These are phyloP conservation scores for Nakazawaea ambrosiae DNA, from an alignment of 805 yeast genomes.

Conservation along the genomic window DNA sequence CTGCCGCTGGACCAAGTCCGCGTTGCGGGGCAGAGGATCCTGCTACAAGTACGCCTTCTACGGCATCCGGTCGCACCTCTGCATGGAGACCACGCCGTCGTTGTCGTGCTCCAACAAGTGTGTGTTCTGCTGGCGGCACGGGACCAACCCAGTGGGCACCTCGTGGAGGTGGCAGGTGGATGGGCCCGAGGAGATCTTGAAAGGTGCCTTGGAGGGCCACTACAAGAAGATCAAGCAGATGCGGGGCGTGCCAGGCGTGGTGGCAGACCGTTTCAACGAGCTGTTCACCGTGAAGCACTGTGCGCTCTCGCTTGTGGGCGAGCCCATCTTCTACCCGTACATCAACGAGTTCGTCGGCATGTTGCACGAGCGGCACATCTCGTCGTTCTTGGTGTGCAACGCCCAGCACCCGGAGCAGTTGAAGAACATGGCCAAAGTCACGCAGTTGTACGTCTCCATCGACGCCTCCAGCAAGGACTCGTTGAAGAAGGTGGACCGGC, in stretches of 20 bases:
- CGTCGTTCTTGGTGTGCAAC: slow-evolving; percentile 86
- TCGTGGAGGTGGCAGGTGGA: slow-evolving; percentile 97
- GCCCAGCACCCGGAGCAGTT: slow-evolving; percentile 93
- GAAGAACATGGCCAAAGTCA: slow-evolving; percentile 62
- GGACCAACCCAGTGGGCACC: slow-evolving; percentile 94
- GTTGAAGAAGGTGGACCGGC: slow-evolving; percentile 79
- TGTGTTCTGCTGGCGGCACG: slow-evolving; percentile 97
- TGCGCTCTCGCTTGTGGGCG: slow-evolving; percentile 90
- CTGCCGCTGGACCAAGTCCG: slow-evolving; percentile 95
- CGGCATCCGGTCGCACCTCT: slow-evolving; percentile 83
- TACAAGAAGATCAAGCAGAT: slow-evolving; percentile 88
- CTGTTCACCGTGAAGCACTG: slow-evolving; percentile 88
- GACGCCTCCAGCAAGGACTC: slow-evolving; percentile 87
- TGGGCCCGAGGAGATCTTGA: slow-evolving; percentile 73
- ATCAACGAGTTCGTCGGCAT: slow-evolving; percentile 77
- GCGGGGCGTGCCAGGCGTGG: slow-evolving; percentile 94
- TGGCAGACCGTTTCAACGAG: slow-evolving; percentile 82
- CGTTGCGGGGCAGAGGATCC: slow-evolving; percentile 88
- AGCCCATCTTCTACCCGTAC: slow-evolving; percentile 89
- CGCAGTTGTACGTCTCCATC: slow-evolving; percentile 87
- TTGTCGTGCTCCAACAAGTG: slow-evolving; percentile 91
- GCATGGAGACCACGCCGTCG: slow-evolving; percentile 95
- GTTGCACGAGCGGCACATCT: slow-evolving; percentile 74
- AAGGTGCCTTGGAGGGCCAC: slow-evolving; percentile 85
- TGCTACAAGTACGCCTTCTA: slow-evolving; percentile 91